Conservation (phyloP, 345 rosid species). For the Brassica incana region DNA sequence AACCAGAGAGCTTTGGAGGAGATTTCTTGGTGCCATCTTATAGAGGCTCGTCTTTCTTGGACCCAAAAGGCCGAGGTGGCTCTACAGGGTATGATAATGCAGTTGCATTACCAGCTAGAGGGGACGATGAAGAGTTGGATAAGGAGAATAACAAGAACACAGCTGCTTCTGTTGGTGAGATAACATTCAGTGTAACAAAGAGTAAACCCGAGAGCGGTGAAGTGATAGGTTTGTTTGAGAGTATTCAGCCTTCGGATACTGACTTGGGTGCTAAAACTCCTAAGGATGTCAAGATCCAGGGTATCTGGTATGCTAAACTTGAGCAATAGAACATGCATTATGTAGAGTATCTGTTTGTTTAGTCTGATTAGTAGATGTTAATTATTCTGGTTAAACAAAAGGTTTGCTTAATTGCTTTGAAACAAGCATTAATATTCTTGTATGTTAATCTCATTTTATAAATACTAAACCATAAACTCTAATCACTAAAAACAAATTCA, state of each 20-base stretch:
- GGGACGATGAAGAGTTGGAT: constrained; percentile 32
- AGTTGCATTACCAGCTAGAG: background rate
- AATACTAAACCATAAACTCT: too few relatives aligned
- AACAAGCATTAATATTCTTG: background rate
- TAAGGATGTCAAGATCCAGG: constrained; percentile 92
- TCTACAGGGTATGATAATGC: constrained; percentile 40
- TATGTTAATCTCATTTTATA: too few relatives aligned
- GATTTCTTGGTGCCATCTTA: constrained; percentile 77
- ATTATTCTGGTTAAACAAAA: background rate
- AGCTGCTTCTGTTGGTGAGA: constrained; percentile 72
- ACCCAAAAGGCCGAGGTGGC: constrained; percentile 93
- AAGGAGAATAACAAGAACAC: constrained; percentile 83
- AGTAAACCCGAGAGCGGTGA: constrained; percentile 92
- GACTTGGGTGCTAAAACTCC: constrained; percentile 92
- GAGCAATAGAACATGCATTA: constrained; percentile 45
- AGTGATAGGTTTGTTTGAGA: constrained; percentile 90
- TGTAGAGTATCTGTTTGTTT: background rate
- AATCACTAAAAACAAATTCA: too few relatives aligned
- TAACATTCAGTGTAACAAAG: constrained; percentile 74
- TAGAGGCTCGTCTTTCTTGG: constrained; percentile 84
- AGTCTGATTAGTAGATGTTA: background rate
- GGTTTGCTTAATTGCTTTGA: background rate
- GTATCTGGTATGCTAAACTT: constrained; percentile 95
- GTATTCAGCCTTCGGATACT: constrained; percentile 93
- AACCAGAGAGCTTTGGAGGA: constrained; percentile 72